A percentile compares a stretch with the other conserved stretches of the same genome.
Conservation (phyloP, 106 monocot genomes). For the Dioscorea dumetorum region DNA sequence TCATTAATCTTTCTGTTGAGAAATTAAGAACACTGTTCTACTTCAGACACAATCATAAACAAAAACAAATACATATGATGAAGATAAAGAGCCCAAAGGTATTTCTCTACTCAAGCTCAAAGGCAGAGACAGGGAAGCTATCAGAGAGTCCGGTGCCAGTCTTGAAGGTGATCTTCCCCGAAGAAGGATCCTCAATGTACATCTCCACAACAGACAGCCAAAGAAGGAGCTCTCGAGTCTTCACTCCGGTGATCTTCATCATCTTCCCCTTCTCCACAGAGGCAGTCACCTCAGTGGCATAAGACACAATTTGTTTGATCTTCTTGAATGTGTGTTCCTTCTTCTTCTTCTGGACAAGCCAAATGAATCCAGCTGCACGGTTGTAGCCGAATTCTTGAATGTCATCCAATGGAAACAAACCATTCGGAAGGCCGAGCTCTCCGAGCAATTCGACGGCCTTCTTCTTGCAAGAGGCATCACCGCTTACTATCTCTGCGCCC, state of each 20-base stretch:
- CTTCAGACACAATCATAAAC: no score
- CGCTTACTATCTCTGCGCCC: conserved; percentile 6
- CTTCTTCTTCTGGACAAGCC: conserved; percentile 1
- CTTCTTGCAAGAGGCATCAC: no score
- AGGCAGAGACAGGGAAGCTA: neutral
- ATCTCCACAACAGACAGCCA: neutral
- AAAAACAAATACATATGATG: no score
- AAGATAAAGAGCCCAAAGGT: no score
- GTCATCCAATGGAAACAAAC: conserved; percentile 14
- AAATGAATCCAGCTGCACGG: conserved; percentile 9
- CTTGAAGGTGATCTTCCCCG: neutral
- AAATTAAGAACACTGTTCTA: no score
- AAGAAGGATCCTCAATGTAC: neutral
- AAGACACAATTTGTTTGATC: no score
- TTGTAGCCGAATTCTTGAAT: conserved; percentile 10
- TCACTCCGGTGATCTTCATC: neutral
- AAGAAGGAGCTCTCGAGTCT: neutral
- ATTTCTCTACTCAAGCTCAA: no score
- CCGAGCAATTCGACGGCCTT: neutral
- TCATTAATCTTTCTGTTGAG: no score
- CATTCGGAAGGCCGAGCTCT: conserved; percentile 13
- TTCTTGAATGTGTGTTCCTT: neutral
- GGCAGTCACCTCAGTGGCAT: neutral
- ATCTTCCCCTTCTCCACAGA: neutral
- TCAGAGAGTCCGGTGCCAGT: neutral